A percentile compares a stretch with the other conserved stretches of the same genome.
Conservation (phyloP, 805 yeast genomes). For the Saturnispora mendoncae region DNA sequence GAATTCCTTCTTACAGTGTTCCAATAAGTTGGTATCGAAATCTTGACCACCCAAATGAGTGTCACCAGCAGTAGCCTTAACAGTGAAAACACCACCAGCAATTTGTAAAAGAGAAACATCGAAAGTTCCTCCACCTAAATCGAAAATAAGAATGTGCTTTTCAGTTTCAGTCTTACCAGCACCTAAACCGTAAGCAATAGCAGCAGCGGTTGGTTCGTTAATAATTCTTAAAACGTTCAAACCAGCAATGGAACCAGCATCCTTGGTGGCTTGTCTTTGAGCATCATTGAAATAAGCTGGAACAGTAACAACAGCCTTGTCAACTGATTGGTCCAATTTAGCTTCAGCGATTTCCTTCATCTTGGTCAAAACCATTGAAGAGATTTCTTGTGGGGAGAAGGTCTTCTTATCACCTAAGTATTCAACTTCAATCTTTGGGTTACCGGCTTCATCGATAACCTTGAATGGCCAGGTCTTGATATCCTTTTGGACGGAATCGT, state of each 20-base stretch:
- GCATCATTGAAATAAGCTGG: slow-evolving; percentile 78
- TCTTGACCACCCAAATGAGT: slow-evolving; percentile 99
- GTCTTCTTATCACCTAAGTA: slow-evolving; percentile 61
- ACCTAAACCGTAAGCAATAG: slow-evolving; percentile 98
- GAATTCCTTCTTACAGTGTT: slow-evolving; percentile 89
- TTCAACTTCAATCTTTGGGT: slow-evolving; percentile 63
- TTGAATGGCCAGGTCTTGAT: slow-evolving; percentile 86
- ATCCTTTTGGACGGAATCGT: slow-evolving; percentile 74
- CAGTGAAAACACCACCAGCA: slow-evolving; percentile 95
- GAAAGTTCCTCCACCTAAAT: slow-evolving; percentile 98
- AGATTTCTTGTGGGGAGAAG: slow-evolving; percentile 68
- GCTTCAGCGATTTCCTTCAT: slow-evolving; percentile 81
- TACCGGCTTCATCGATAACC: slow-evolving; percentile 54
- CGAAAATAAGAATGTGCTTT: slow-evolving; percentile 86
- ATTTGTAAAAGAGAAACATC: slow-evolving; percentile 90
- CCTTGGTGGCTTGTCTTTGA: slow-evolving; percentile 77
- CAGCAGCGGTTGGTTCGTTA: slow-evolving; percentile 91
- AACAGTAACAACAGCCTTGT: slow-evolving; percentile 69
- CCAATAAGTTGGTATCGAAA: slow-evolving; percentile 92
- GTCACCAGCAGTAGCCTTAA: slow-evolving; percentile 98
- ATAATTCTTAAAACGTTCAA: slow-evolving; percentile 69
- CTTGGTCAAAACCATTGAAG: slow-evolving; percentile 69
- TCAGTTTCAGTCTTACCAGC: slow-evolving; percentile 75
- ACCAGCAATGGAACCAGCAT: slow-evolving; percentile 76
- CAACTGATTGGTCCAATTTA: slow-evolving; percentile 60